Percentiles rank a stretch among this genome's conserved stretches.
Evolutionary conservation across 345 rosid species (phyloP).

Genomic region (Eucalyptus dawsonii): DNA sequence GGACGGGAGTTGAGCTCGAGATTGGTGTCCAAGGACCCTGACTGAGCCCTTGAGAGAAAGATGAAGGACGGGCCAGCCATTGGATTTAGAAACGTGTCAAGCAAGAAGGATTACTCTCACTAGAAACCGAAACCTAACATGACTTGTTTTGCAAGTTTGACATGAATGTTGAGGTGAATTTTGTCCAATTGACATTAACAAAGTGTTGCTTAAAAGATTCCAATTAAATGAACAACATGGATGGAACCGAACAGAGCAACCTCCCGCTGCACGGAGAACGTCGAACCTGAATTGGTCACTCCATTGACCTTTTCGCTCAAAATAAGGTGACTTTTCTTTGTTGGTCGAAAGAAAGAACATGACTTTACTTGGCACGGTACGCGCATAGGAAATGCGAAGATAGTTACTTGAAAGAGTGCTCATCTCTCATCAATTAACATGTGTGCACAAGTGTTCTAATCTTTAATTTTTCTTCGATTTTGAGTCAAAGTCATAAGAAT

Average conservation of each 20-base stretch:
- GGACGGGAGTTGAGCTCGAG: neutral
- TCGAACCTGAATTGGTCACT: neutral
- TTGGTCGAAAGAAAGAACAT: too few relatives aligned
- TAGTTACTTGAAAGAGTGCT: too few relatives aligned
- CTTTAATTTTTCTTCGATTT: neutral
- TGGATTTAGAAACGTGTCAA: neutral
- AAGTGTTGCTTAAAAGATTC: too few relatives aligned
- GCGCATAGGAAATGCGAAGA: neutral
- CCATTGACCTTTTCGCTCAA: neutral
- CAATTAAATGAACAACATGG: neutral
- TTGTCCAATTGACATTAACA: neutral
- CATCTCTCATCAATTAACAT: too few relatives aligned
- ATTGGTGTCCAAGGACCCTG: neutral
- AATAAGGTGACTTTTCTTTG: neutral
- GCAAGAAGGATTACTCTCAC: neutral
- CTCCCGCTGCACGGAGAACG: neutral
- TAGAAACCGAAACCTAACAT: neutral
- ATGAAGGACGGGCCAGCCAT: neutral
- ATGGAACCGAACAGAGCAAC: neutral
- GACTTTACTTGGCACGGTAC: neutral
- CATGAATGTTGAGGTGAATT: neutral
- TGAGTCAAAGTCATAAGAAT: neutral
- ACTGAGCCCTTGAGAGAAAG: neutral
- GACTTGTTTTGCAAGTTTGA: neutral
- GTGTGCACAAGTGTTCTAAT: neutral